Evolutionary conservation across 371 early-diverging fungal genomes (phyloP).

Genomic region (Batrachochytrium dendrobatidis): DNA sequence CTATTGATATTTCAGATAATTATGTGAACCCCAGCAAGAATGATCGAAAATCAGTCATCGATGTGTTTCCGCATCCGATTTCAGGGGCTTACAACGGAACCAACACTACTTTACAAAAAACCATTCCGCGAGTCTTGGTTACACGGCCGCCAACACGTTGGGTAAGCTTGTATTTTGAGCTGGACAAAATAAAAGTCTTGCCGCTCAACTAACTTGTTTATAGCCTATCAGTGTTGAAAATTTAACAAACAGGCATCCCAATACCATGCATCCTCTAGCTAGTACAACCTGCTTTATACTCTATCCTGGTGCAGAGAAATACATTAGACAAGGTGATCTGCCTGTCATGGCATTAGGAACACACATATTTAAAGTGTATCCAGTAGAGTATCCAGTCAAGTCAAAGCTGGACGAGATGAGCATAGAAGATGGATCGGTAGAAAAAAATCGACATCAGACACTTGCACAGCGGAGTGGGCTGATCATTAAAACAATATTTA

Average conservation of each 20-base stretch:
- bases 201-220: too few relatives aligned
- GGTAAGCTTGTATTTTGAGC: background rate
- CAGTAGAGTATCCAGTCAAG: too few relatives aligned
- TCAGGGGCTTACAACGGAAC: background rate
- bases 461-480: too few relatives aligned
- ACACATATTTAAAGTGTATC: too few relatives aligned
- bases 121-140: background rate
- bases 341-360: constrained; percentile 3
- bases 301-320: background rate
- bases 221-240: background rate
- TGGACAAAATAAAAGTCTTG: too few relatives aligned
- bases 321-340: background rate
- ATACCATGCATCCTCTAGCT: background rate
- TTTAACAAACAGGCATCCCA: background rate
- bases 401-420: too few relatives aligned
- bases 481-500: too few relatives aligned
- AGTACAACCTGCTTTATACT: background rate
- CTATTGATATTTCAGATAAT: background rate
- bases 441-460: too few relatives aligned
- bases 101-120: background rate
- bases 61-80: background rate
- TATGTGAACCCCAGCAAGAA: constrained; percentile 1
- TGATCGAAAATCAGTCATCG: background rate
- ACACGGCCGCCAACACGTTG: background rate
- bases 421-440: too few relatives aligned